These are phyloP conservation scores for Mesembryanthemum crystallinum DNA, from an alignment of 148 eudicot species.

Conservation along the genomic window DNA sequence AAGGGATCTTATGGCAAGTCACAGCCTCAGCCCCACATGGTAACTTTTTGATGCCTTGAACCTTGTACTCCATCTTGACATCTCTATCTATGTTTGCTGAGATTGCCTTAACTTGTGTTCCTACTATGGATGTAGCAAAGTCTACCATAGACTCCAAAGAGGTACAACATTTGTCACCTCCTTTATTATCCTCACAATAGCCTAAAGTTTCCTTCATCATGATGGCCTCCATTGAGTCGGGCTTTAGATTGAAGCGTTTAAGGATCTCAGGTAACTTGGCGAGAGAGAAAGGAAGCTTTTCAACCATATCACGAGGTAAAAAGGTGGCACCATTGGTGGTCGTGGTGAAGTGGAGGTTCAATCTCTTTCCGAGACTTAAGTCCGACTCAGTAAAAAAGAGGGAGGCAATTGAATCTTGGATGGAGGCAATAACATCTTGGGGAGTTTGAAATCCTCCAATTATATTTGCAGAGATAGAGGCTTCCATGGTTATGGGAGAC, in stretches of 20 bases:
- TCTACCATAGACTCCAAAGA: constrained; percentile 28
- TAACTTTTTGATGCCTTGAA: constrained; percentile 20
- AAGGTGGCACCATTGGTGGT: constrained; percentile 22
- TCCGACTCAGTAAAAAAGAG: constrained; percentile 20
- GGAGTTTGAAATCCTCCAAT: neutral
- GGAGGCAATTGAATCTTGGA: constrained; percentile 23
- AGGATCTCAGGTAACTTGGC: constrained; percentile 12
- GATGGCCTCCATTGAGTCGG: constrained; percentile 14
- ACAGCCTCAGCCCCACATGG: constrained; percentile 11
- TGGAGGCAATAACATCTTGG: neutral
- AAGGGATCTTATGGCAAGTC: constrained; percentile 26
- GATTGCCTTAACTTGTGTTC: constrained; percentile 23
- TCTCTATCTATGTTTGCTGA: constrained; percentile 27
- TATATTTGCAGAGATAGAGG: neutral
- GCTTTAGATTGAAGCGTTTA: constrained; percentile 12
- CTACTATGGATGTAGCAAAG: constrained; percentile 21
- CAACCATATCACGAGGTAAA: constrained; percentile 20
- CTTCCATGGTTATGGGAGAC: neutral
- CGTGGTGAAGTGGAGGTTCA: constrained; percentile 23
- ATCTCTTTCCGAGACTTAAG: constrained; percentile 25
- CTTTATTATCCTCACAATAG: constrained; percentile 22
- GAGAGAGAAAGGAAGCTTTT: constrained; percentile 14
- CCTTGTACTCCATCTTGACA: constrained; percentile 25
- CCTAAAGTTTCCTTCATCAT: constrained; percentile 23
- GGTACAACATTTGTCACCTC: constrained; percentile 22